Conservation (phyloP, 2,329 filamentous ascomycete genomes). For the Diaporthe velutina region DNA sequence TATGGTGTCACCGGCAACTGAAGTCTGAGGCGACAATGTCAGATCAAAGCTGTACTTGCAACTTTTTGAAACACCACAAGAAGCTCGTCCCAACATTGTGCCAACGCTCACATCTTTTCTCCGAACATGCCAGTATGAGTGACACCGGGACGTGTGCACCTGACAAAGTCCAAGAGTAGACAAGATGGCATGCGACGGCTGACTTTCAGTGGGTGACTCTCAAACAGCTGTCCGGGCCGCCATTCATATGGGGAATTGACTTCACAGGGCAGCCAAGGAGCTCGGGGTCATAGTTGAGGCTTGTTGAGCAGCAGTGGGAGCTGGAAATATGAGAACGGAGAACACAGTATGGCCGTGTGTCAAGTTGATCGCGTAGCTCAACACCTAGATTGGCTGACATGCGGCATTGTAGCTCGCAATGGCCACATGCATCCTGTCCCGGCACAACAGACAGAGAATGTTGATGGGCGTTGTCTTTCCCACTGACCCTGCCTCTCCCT, state of each 20-base stretch:
- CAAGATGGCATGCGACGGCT: conserved; percentile 6
- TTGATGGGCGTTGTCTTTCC: neutral
- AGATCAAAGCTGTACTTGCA: neutral
- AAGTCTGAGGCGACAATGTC: neutral
- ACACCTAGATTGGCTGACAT: neutral
- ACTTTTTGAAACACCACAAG: neutral
- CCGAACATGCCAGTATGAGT: neutral
- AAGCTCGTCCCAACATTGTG: neutral
- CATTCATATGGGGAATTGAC: neutral
- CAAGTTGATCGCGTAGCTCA: too few species aligned
- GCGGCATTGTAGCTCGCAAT: neutral
- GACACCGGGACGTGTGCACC: neutral
- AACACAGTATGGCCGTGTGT: too few species aligned
- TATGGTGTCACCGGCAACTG: too few species aligned
- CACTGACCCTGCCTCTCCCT: neutral
- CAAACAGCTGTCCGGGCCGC: neutral
- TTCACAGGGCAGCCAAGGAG: neutral
- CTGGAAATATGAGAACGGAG: neutral
- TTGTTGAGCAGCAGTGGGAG: neutral
- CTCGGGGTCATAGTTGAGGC: neutral
- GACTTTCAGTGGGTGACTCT: neutral
- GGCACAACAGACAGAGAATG: neutral
- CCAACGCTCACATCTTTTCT: neutral
- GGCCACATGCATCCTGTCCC: neutral
- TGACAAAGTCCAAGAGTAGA: neutral